phyloP scores from a whole-genome alignment of 2,329 filamentous ascomycete genomes.

The Fusarium equiseti region DNA sequence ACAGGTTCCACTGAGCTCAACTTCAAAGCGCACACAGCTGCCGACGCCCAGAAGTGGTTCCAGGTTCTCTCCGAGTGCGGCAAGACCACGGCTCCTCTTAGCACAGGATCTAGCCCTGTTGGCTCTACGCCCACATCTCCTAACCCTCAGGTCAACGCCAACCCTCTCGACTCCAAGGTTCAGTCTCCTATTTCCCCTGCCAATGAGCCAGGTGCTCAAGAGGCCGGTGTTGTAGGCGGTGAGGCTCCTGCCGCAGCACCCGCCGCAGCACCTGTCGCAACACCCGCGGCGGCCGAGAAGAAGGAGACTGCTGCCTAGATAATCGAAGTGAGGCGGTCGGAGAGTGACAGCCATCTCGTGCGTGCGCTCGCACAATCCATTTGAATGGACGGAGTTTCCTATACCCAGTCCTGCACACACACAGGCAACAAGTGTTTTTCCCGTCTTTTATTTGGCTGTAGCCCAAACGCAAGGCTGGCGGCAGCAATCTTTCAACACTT shows the following conservation, averaged over 20 bases:
- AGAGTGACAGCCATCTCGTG: conserved; percentile 14
- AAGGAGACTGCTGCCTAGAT: conserved; percentile 40
- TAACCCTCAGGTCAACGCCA: conserved; percentile 26
- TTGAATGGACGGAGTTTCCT: conserved; percentile 22
- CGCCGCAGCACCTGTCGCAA: conserved; percentile 15
- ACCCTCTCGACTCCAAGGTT: conserved; percentile 35
- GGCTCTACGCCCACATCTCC: conserved; percentile 49
- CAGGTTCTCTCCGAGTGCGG: conserved; percentile 74
- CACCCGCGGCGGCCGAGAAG: conserved; percentile 31
- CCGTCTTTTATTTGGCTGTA: conserved; percentile 7
- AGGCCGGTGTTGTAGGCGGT: conserved; percentile 59
- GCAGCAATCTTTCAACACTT: not conserved
- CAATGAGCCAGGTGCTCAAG: conserved; percentile 57
- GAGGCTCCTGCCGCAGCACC: conserved; percentile 40
- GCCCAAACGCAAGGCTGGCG: conserved; percentile 35
- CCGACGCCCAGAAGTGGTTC: conserved; percentile 88
- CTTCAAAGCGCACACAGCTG: conserved; percentile 87
- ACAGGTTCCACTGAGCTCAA: conserved; percentile 81
- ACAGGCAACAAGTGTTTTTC: conserved; percentile 17
- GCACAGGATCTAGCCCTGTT: conserved; percentile 42
- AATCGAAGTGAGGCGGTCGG: conserved; percentile 35
- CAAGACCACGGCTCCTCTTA: conserved; percentile 59
- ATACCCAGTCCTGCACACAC: conserved; percentile 27
- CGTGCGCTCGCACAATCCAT: conserved; percentile 11
- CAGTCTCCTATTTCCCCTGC: conserved; percentile 35